phyloP scores from a whole-genome alignment of 2,329 filamentous ascomycete genomes.

The Fusarium hostae region DNA sequence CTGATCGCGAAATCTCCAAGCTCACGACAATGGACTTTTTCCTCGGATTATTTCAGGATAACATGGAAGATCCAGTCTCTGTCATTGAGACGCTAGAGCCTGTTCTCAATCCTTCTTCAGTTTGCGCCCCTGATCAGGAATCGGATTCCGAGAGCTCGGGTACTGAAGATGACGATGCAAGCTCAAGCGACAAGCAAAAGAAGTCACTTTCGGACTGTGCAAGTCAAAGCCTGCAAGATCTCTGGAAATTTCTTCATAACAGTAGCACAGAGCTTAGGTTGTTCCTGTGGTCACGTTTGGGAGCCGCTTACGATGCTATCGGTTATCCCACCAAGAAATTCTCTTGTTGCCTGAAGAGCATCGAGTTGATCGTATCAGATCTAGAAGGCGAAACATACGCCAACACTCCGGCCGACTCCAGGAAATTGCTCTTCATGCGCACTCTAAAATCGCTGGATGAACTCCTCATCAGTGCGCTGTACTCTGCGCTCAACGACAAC shows the following conservation, averaged over 20 bases:
- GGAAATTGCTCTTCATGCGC: conserved; percentile 77
- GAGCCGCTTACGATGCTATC: conserved; percentile 87
- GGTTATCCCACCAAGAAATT: conserved; percentile 88
- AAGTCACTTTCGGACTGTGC: conserved; percentile 63
- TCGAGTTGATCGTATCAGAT: conserved; percentile 80
- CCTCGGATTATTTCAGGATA: conserved; percentile 85
- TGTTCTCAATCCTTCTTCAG: conserved; percentile 79
- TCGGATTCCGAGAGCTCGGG: conserved; percentile 12
- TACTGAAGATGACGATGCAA: conserved; percentile 36
- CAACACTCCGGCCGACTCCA: conserved; percentile 67
- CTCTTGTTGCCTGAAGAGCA: conserved; percentile 85
- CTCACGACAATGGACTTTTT: conserved; percentile 98
- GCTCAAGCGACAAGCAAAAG: conserved; percentile 26
- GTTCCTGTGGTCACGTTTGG: conserved; percentile 90
- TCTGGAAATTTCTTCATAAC: conserved; percentile 85
- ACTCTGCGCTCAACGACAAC: conserved; percentile 72
- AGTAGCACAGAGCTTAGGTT: conserved; percentile 86
- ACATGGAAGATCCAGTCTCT: conserved; percentile 80
- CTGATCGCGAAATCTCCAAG: conserved; percentile 90
- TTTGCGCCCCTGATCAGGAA: conserved; percentile 51
- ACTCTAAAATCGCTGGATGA: conserved; percentile 85
- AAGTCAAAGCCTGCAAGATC: conserved; percentile 73
- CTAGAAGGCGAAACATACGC: conserved; percentile 72
- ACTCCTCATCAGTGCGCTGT: conserved; percentile 76
- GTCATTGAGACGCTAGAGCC: conserved; percentile 94